These are phyloP conservation scores for Fallopia convolvulus DNA, from an alignment of 148 eudicot genomes.

Conservation along the genomic window DNA sequence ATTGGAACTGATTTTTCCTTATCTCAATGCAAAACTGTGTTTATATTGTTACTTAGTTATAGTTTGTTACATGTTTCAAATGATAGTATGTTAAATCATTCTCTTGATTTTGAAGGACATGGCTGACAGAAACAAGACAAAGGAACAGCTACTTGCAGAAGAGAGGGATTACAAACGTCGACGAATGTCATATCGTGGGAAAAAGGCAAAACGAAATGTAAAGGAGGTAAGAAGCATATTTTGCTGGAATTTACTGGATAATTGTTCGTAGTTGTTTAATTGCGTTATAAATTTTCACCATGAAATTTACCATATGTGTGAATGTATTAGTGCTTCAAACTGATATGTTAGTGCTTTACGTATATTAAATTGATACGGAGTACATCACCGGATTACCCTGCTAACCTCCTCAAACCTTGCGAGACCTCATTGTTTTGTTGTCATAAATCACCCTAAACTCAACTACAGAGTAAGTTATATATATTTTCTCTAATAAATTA, in stretches of 20 bases:
- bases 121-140: conserved; percentile 43
- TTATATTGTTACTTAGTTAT: neutral
- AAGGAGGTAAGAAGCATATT: conserved; percentile 49
- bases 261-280: neutral
- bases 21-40: neutral
- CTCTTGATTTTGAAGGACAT: conserved; percentile 37
- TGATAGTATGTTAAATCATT: neutral
- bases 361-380: neutral
- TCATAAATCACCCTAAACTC: neutral
- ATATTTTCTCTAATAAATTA: neutral
- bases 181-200: conserved; percentile 96
- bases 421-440: neutral
- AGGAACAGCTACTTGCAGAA: conserved; percentile 93
- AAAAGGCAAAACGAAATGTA: conserved; percentile 66
- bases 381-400: neutral
- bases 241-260: neutral
- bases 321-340: neutral
- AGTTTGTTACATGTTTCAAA: neutral
- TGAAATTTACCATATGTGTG: neutral
- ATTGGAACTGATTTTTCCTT: neutral
- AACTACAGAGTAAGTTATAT: neutral
- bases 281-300: neutral
- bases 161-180: conserved; percentile 98
- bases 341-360: neutral
- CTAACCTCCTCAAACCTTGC: neutral